Conservation (phyloP, 768 basidiomycete species). For the Mycena alexandri region DNA sequence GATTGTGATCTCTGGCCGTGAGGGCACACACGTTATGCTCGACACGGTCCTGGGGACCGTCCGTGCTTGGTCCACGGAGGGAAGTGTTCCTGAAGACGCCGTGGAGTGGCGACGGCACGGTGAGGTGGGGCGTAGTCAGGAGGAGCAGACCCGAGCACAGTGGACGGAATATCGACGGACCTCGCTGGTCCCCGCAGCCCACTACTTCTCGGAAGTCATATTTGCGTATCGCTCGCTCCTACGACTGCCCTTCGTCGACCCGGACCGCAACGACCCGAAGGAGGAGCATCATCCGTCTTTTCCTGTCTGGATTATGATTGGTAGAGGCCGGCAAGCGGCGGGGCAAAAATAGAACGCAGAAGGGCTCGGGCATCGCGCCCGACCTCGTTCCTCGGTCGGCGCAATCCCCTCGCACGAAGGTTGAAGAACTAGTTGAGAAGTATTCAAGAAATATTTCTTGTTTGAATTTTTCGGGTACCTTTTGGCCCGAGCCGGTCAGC, state of each 20-base stretch:
- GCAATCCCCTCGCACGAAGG: no score
- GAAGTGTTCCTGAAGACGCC: neutral
- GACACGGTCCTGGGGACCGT: constrained; percentile 32
- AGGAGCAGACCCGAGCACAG: neutral
- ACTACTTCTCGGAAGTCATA: constrained; percentile 26
- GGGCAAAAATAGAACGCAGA: no score
- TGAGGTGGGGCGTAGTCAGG: neutral
- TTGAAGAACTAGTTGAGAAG: no score
- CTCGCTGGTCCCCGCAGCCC: constrained; percentile 20
- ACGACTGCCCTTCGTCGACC: constrained; percentile 18
- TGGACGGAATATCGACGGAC: constrained; percentile 26
- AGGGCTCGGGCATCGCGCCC: no score
- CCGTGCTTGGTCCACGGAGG: constrained; percentile 18
- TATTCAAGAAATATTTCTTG: no score
- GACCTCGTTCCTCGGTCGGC: no score
- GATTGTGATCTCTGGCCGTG: constrained; percentile 15
- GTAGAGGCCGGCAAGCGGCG: no score
- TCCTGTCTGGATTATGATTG: neutral
- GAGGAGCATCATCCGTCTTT: neutral
- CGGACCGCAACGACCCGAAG: constrained; percentile 15
- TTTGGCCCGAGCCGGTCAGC: no score
- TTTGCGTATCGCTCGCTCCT: constrained; percentile 29
- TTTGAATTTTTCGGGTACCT: no score
- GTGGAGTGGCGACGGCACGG: constrained; percentile 27
- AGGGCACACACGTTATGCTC: constrained; percentile 31